Base-by-base conservation (phyloP, 2,329 filamentous ascomycete genomes). In the Apiospora hydei region DNA sequence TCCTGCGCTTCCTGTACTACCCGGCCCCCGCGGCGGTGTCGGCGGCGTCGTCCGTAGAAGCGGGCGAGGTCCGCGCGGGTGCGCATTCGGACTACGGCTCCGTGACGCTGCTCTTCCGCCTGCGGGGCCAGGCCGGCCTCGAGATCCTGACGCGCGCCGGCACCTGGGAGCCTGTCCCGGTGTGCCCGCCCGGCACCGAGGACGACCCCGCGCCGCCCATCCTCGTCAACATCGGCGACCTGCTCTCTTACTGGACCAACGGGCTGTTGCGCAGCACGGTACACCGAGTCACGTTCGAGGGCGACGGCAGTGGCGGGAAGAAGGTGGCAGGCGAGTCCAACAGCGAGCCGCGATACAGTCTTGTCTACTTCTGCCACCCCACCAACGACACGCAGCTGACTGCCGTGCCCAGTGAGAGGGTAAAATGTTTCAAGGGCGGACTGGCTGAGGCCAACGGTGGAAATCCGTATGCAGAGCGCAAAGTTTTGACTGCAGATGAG, bases 51-150 rank as follows among this genome's bases (percentile, higher is more conserved):
- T 24, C 41, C 4, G 16, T 61, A n/a, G 77, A 86, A 46, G 70
- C 78, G 73, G 78, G 84, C 71, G 93, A 96, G 78, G 89, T 98
- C 73, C 92, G 96, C 41, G 96, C 96, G 8, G 96, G 96, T 72
- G 95, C 96, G 0, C 96, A 98, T 82, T 96, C 93, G 5, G 95
- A 98, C 84, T 98, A 98, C 83, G 90, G 90, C 71, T 89, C 87
- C 72, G 82, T 92, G 72, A 92, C 90, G 1, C 84, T 92, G n/a
- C 88, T 98, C 14, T 98, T 99, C 85, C 94, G 96, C 76, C 89
- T 95, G 1, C 89, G 90, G 0, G 93, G 93, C 1, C 95, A 98
- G 78, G 92, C 95, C 0, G 96, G 96, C 0, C 87, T 99, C 1
- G 95, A 98, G 81, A 92, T 98, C 73, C 87, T 92, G 8, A 92